These are phyloP conservation scores for Pythium insidiosum DNA, from an alignment of 352 stramenopile genomes.

Conservation along the genomic window DNA sequence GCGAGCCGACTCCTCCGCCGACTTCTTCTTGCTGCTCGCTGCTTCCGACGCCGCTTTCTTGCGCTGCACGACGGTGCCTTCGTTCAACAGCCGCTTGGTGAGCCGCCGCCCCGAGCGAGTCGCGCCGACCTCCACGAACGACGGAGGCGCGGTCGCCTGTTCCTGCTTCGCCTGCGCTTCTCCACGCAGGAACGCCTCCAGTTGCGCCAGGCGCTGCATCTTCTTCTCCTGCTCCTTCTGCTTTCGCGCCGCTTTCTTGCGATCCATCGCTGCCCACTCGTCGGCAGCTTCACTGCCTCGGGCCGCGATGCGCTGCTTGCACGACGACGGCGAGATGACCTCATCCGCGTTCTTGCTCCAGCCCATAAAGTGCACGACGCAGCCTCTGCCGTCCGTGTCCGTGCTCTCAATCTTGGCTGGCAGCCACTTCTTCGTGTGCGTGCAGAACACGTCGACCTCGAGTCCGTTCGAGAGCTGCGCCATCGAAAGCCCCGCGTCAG, in stretches of 20 bases:
- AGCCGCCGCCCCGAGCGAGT: slow-evolving; percentile 61
- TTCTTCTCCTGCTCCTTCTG: slow-evolving; percentile 18
- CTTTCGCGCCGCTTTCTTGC: slow-evolving; percentile 29
- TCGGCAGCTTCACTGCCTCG: slow-evolving; percentile 21
- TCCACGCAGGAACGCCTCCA: not conserved
- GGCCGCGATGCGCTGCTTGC: slow-evolving; percentile 33
- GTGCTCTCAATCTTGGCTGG: slow-evolving; percentile 40
- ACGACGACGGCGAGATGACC: slow-evolving; percentile 20
- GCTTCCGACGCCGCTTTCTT: slow-evolving; percentile 13
- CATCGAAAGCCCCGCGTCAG: no score
- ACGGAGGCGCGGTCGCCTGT: slow-evolving; percentile 13
- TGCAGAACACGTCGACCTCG: slow-evolving; percentile 54
- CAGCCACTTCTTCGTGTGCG: slow-evolving; percentile 42
- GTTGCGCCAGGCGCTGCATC: slow-evolving; percentile 1
- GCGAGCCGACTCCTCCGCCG: slow-evolving; percentile 5
- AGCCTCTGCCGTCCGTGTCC: slow-evolving; percentile 18
- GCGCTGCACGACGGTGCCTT: slow-evolving; percentile 6
- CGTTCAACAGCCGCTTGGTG: slow-evolving; percentile 48
- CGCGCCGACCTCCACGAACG: slow-evolving; percentile 50
- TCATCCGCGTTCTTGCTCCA: slow-evolving; percentile 58
- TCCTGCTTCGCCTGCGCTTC: slow-evolving; percentile 5
- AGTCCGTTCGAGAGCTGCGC: no score
- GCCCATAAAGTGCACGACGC: slow-evolving; percentile 56
- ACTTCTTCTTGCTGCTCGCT: slow-evolving; percentile 32
- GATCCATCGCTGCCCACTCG: slow-evolving; percentile 35